phyloP scores from a whole-genome alignment of 371 early-diverging fungal genomes.

The Sporodiniella umbellata region DNA sequence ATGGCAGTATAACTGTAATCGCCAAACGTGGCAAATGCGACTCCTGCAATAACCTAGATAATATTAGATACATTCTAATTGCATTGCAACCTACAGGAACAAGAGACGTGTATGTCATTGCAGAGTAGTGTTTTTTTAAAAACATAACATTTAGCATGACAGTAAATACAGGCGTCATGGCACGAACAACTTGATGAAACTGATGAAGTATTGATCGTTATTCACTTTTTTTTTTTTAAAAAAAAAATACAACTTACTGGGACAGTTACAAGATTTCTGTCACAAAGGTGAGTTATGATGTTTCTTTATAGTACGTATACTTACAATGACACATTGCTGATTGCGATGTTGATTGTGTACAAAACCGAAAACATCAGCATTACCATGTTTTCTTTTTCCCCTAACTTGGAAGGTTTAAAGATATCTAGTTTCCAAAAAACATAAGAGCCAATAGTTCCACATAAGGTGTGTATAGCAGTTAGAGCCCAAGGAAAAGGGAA shows the following conservation, averaged over 20 bases:
- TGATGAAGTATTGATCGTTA: slow-evolving; percentile 15
- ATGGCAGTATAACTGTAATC: slow-evolving; percentile 75
- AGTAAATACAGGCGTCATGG: slow-evolving; percentile 84
- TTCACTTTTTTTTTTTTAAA: background rate
- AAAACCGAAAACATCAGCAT: slow-evolving; percentile 81
- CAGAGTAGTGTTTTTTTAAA: slow-evolving; percentile 55
- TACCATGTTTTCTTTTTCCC: slow-evolving; percentile 62
- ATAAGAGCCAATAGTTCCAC: slow-evolving; percentile 66
- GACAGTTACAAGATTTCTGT: slow-evolving; percentile 52
- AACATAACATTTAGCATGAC: slow-evolving; percentile 63
- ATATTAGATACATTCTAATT: background rate
- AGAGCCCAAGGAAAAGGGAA: slow-evolving; percentile 89
- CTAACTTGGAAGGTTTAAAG: slow-evolving; percentile 60
- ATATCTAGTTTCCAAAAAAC: slow-evolving; percentile 49
- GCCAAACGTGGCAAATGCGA: slow-evolving; percentile 80
- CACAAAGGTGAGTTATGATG: too few relatives aligned
- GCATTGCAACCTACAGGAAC: slow-evolving; percentile 56
- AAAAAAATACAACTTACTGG: slow-evolving; percentile 30
- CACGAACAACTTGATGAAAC: slow-evolving; percentile 88
- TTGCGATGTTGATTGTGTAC: slow-evolving; percentile 88
- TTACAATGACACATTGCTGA: slow-evolving; percentile 82
- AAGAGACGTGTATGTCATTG: slow-evolving; percentile 60
- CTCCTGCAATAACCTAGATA: slow-evolving; percentile 69
- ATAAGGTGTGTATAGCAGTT: slow-evolving; percentile 80
- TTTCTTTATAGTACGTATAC: too few relatives aligned